These are phyloP conservation scores for Uronychia setigera DNA, from an alignment of 73 alveolate genomes.

Conservation along the genomic window DNA sequence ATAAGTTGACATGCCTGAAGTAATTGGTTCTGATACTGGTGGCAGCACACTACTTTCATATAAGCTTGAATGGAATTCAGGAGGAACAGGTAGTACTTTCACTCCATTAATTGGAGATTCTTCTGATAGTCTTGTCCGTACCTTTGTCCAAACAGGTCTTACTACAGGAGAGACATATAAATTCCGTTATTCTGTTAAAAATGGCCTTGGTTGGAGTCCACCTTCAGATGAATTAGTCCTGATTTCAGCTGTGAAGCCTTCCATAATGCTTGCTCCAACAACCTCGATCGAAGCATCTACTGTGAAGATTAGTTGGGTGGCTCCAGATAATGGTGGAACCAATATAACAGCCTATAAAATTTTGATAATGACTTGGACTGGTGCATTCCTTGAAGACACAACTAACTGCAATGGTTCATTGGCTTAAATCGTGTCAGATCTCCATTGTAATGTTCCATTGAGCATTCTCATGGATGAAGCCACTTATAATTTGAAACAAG, in stretches of 20 bases:
- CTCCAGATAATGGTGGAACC: conserved; percentile 42
- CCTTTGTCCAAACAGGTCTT: not conserved
- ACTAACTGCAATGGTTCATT: conserved; percentile 13
- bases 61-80: conserved; percentile 35
- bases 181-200: conserved; percentile 38
- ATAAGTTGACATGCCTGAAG: conserved; percentile 19
- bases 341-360: conserved; percentile 12
- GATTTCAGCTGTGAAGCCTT: conserved; percentile 23
- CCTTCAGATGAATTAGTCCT: conserved; percentile 9
- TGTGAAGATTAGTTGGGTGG: conserved; percentile 22
- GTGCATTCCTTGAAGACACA: not conserved
- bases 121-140: conserved; percentile 6
- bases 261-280: conserved; percentile 12
- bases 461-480: not conserved
- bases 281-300: conserved; percentile 1
- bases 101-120: conserved; percentile 14
- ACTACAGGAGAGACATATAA: not conserved
- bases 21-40: conserved; percentile 50
- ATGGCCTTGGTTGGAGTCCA: conserved; percentile 32
- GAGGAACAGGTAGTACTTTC: conserved; percentile 22
- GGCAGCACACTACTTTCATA: conserved; percentile 35
- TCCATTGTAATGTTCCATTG: conserved; percentile 12
- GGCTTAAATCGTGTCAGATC: conserved; percentile 15
- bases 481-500: conserved; percentile 30
- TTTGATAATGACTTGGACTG: conserved; percentile 10